Evolutionary conservation across 2,329 filamentous ascomycete species (phyloP), one percentile per base, ranked within the genome.

Genomic region (Penicillium capsulatum): DNA sequence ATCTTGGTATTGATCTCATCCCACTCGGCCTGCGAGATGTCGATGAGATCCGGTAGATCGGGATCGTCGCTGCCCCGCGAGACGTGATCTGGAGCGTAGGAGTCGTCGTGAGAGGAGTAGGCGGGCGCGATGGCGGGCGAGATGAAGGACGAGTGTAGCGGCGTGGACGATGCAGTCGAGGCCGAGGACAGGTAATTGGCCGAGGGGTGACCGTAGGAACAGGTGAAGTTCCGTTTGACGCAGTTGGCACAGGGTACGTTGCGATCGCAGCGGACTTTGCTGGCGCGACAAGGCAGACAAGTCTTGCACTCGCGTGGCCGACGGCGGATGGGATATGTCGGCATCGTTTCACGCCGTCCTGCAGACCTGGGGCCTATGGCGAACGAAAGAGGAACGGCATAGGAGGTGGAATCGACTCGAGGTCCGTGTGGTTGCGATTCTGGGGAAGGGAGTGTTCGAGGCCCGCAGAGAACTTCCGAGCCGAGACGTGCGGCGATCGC

Each of bases 241-340:
- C 65, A 68, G 47, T 67, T 66, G 38, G 61, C 52, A 37, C 65
- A 68, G 29, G 65, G 65, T 8, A 63, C 45, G 31, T 65, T 62
- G 50, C 65, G 64, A 53, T 68, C 65, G 50, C 65, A 68, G 45
- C 70, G 64, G 53, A 74, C 74, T 61, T 76, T 76, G 34, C 71
- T 68, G 15, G 67, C 64, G 31, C 71, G 70, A 42, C 73, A 76
- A 11, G 67, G 58, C 35, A 68, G 61, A 47, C 73, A 75, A 3
- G 73, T 73, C 48, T 74, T 72, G 48, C 60, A 63, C 48, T 63
- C 58, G 42, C 61, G 61, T 36, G 61, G 61, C 36, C 61, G 50
- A 48, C 61, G 61, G 17, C 61, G 61, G 43, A 64, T 58, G 17
- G 61, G 60, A 40, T 63, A 64, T 10, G 58, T 55, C 42, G 58